Base-by-base conservation (phyloP, 73 alveolate genomes). In the Tetrahymena thermophila region DNA sequence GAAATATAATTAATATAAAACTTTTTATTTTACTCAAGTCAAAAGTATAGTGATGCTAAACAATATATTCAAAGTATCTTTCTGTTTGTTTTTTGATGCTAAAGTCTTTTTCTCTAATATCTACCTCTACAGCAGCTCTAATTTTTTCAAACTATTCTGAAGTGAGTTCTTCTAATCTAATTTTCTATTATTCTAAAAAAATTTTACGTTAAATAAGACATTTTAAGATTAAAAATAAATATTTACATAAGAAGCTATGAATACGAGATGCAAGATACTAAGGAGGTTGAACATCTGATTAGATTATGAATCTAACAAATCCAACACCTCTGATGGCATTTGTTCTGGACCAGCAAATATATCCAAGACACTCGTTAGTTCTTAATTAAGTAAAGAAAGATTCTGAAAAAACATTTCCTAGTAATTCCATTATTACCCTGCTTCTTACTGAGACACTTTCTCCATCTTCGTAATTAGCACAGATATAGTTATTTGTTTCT, bases 341-440 rank as follows among this genome's bases (percentile, higher is more conserved):
- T 85, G 83, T 95, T 31, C 35, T 85, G 9, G 95, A 50, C 93
- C 94, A 95, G 0, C 31, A 93, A 34, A 95, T 43, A 95, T 95
- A 95, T 11, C 97, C 97, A 35, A 95, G 94, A 10, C 55, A 85
- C 17, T 95, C 97, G 93, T 95, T 95, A 42, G 96, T 95, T 85
- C 96, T 95, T 40, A 95, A 93, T 37, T 95, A 43, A 50, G 93
- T 89, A 55, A 89, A 94, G 35, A 89, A 43, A 34, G 97, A 85
- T 35, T 71, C 89, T 11, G 38, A 23, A 31, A 71, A 71, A 4
- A 71, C 35, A 71, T 71, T 71, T 71, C 42, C 37, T 1, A 71
- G 89, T 19, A 71, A 19, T 71, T 25, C 42, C 89, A 71, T 71
- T 23, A 71, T 25, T 0, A 71, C 89, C n/a, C 42, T 71, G 11